Evolutionary conservation across 306 rosid species (phyloP), one percentile per base, ranked within the genome.

Genomic region (Castanea mollissima): DNA sequence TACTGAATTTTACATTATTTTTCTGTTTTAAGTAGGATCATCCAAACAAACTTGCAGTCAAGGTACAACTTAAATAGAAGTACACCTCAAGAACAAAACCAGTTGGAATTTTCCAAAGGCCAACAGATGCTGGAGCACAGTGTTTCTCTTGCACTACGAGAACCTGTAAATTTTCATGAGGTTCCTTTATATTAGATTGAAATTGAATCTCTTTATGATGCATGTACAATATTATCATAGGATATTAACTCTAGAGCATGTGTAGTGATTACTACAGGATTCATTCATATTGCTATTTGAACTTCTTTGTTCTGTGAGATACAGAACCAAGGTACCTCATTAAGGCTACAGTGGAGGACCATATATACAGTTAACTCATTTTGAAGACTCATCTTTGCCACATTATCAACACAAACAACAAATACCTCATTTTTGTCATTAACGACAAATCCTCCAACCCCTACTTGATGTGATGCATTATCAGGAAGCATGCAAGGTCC

Each of bases 31-130:
- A 12, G 6, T 65, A 69, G 52, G 25, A 23, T 2, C 5, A 80
- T 35, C 21, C 16, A 79, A 20, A 54, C 51, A 79, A 76, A 58
- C 35, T 49, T 35, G 0, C 9, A 23, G 49, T 4, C 52, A 76
- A 18, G 51, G 63, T 12, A 6, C 38, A 68, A 77, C 14, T 55
- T 56, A 14, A 65, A 78, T 27, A 31, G 46, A 51, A 35, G 38
- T 85, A 95, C 54, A 49, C 99, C 99, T 92, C 97, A 31, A 85
- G 89, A 83, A 95, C 88, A 81, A 92, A 95, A 23, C 99, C 99
- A 19, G 99, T 95, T 52, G 99, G 99, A 55, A 95, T 92, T 89
- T 95, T 95, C 99, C 99, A 95, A 65, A 92, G 89, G 74, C 91
- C 93, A 65, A 55, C 75, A 25, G 72, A 83, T 38, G 85, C 51